These are phyloP conservation scores for Henningerozyma blattae DNA, from an alignment of 805 yeast genomes.

Conservation along the genomic window DNA sequence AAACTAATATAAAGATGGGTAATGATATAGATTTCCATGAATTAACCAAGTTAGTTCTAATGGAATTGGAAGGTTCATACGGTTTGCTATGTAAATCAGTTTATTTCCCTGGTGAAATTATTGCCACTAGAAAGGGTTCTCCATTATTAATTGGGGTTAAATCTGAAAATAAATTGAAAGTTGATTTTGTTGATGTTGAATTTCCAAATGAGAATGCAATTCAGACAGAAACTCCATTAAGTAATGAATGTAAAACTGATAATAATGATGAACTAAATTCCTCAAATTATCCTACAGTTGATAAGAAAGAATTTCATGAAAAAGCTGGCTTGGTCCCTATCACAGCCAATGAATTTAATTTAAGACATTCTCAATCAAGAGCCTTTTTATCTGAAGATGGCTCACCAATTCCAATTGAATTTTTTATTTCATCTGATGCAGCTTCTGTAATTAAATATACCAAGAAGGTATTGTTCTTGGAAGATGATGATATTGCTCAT, in stretches of 20 bases:
- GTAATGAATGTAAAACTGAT: constrained; percentile 12
- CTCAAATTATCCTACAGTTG: too few relatives aligned
- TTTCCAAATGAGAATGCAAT: constrained; percentile 56
- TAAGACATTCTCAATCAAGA: constrained; percentile 88
- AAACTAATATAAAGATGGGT: constrained; percentile 60
- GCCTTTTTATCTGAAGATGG: constrained; percentile 95
- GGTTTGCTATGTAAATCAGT: constrained; percentile 86
- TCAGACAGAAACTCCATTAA: constrained; percentile 24
- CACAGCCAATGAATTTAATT: constrained; percentile 40
- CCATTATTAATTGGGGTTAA: constrained; percentile 96
- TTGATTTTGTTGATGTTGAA: constrained; percentile 96
- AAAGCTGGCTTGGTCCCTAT: constrained; percentile 33
- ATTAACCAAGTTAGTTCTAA: constrained; percentile 81
- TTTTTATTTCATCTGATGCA: constrained; percentile 93
- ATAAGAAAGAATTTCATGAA: constrained; percentile 1
- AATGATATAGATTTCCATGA: constrained; percentile 78
- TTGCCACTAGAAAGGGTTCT: constrained; percentile 97
- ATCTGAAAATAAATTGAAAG: constrained; percentile 89
- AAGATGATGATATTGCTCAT: constrained; percentile 98
- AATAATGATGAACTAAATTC: too few relatives aligned
- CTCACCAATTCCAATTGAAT: constrained; percentile 85
- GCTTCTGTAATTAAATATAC: constrained; percentile 95
- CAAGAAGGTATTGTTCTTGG: constrained; percentile 88
- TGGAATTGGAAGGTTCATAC: constrained; percentile 94
- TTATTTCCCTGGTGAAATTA: constrained; percentile 90